A percentile compares a stretch with the other conserved stretches of the same genome.
Conservation (phyloP, 805 yeast species). For the Metschnikowia hibisci region DNA sequence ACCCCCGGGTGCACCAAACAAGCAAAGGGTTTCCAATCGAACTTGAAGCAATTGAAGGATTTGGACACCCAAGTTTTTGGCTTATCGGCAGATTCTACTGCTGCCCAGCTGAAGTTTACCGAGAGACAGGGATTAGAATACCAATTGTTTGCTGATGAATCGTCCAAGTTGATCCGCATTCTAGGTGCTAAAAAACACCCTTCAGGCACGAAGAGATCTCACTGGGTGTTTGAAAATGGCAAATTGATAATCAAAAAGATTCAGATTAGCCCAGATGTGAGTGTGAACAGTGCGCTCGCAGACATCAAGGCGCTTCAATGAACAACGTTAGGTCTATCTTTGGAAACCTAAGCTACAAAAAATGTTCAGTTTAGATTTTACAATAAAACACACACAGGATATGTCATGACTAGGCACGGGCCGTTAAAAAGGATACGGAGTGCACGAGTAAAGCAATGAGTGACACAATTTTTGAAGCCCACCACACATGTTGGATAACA, state of each 20-base stretch:
- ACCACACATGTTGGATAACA: conserved; percentile 89
- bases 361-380: too few species aligned
- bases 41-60: conserved; percentile 46
- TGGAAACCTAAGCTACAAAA: not conserved
- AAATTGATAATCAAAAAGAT: conserved; percentile 51
- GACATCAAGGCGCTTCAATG: conserved; percentile 24
- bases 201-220: conserved; percentile 78
- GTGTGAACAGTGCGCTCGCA: conserved; percentile 55
- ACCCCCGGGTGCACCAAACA: conserved; percentile 98
- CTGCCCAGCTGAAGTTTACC: conserved; percentile 73
- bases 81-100: conserved; percentile 75
- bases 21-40: conserved; percentile 81
- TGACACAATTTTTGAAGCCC: conserved; percentile 66
- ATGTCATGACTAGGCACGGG: too few species aligned
- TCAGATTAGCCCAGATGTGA: conserved; percentile 48
- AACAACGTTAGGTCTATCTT: not conserved
- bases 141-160: conserved; percentile 73
- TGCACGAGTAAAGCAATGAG: conserved; percentile 31
- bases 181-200: conserved; percentile 85
- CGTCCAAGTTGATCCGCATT: conserved; percentile 58
- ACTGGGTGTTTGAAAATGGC: conserved; percentile 85
- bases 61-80: conserved; percentile 68
- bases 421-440: conserved; percentile 15
- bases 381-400: too few species aligned
- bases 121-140: conserved; percentile 70